Percentiles rank a stretch among this genome's conserved stretches.
These are phyloP conservation scores for Aphanoascus verrucosus DNA, from an alignment of 2,329 filamentous ascomycete species.

Conservation along the genomic window DNA sequence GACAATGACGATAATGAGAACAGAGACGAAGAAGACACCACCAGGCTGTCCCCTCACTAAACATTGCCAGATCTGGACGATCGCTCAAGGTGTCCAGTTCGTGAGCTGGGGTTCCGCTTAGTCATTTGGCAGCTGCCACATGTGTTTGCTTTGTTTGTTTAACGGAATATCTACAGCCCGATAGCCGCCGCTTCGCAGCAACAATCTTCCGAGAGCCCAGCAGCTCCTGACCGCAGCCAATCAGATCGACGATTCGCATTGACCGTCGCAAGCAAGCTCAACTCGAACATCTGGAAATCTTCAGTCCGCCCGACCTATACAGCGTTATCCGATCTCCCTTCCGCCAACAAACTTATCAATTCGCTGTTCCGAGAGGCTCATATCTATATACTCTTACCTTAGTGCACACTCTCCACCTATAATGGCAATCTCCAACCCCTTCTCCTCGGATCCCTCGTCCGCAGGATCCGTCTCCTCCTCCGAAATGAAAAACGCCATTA, in stretches of 20 bases:
- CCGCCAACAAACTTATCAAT: background rate
- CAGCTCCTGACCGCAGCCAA: background rate
- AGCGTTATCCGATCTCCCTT: background rate
- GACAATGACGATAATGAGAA: background rate
- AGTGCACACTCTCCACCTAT: slow-evolving; percentile 1
- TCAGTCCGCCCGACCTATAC: background rate
- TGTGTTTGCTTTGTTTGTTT: slow-evolving; percentile 4
- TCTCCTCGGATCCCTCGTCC: slow-evolving; percentile 21
- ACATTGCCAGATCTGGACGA: slow-evolving; percentile 1
- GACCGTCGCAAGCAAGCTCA: slow-evolving; percentile 1
- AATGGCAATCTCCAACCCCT: slow-evolving; percentile 35
- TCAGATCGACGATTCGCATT: background rate
- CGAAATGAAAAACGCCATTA: slow-evolving; percentile 44
- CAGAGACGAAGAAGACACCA: background rate
- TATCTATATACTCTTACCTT: background rate
- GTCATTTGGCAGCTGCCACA: background rate
- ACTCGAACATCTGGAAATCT: slow-evolving; percentile 3
- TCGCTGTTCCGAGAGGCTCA: background rate
- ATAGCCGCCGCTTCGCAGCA: background rate
- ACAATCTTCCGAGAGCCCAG: slow-evolving; percentile 1
- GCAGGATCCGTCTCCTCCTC: slow-evolving; percentile 21
- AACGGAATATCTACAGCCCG: background rate
- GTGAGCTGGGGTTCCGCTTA: background rate
- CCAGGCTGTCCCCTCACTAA: slow-evolving; percentile 6
- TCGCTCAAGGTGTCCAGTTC: slow-evolving; percentile 10